Evolutionary conservation across 768 basidiomycete genomes (phyloP), one percentile per base, ranked within the genome.

Genomic region (Paxillus rubicundulus): DNA sequence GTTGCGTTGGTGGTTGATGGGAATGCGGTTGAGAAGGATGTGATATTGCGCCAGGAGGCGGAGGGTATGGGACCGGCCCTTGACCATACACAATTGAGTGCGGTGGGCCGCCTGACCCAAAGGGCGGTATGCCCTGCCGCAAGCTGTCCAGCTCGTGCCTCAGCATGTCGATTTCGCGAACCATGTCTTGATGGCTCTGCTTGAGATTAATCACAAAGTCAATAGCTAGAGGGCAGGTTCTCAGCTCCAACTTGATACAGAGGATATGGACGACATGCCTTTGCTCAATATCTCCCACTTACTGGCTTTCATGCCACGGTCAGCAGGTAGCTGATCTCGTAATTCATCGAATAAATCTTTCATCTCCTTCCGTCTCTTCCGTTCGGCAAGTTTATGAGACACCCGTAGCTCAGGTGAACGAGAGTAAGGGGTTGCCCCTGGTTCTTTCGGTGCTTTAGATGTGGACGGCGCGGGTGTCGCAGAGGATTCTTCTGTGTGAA

Each of bases 201-300:
- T 95, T 95, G 59, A 96, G 74, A 50, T 82, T 81, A 32, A 74
- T 70, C 44, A 97, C 89, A 72, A 89, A 93, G 69, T 96, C 93
- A 63, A 96, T 93, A 27, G 94, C 93, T 89, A 55, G 43, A 51
- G 36, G 30, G 40, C 41, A 40, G 30, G 40, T 30, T 47, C 18
- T 59, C 32, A 62, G 52, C 18, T 20, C 39, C 4, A 40, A 42
- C 18, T 5, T 18, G 42, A 27, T 24, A 41, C 10, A 37, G 21
- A 14, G 39, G 34, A 34, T 14, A 49, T 48, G 13, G 9, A 42
- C 48, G 34, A 45, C 79, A 57, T 59, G 91, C 95, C 91, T 85
- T 97, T 96, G 72, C 87, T 95, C 32, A 99, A 73, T 55, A 98
- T 98, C 75, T 99, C 97, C 97, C 96, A 98, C 74, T 99, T 99